Conservation (phyloP, 805 yeast species). For the Cephaloascus fragrans region DNA sequence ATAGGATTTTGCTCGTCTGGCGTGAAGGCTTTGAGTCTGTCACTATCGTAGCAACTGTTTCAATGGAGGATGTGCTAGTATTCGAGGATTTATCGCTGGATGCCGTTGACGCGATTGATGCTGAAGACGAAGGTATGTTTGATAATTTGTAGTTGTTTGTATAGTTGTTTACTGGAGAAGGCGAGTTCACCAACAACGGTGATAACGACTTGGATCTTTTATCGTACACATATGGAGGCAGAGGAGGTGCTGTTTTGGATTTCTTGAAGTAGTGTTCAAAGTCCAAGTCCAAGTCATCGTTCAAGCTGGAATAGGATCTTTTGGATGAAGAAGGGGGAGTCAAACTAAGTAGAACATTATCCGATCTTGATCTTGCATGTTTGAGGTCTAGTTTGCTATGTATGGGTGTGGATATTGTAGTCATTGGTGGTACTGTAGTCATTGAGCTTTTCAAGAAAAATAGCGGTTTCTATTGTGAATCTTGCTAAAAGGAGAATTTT, state of each 20-base stretch:
- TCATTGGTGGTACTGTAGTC: too few species aligned
- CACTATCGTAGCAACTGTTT: neutral
- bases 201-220: conserved; percentile 18
- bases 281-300: neutral
- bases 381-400: too few species aligned
- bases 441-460: too few species aligned
- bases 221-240: conserved; percentile 17
- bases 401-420: neutral
- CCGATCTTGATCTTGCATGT: neutral
- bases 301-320: neutral
- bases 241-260: conserved; percentile 38
- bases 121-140: conserved; percentile 9
- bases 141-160: conserved; percentile 6
- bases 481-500: too few species aligned
- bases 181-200: conserved; percentile 10
- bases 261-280: conserved; percentile 13
- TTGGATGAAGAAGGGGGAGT: neutral
- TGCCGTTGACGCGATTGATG: conserved; percentile 7
- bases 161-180: conserved; percentile 5
- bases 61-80: neutral
- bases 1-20: too few species aligned
- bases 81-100: neutral
- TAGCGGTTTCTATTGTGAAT: too few species aligned
- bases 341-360: too few species aligned
- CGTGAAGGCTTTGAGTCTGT: too few species aligned